Conservation (phyloP, 83 land plant genomes). For the Picea engelmannii region DNA sequence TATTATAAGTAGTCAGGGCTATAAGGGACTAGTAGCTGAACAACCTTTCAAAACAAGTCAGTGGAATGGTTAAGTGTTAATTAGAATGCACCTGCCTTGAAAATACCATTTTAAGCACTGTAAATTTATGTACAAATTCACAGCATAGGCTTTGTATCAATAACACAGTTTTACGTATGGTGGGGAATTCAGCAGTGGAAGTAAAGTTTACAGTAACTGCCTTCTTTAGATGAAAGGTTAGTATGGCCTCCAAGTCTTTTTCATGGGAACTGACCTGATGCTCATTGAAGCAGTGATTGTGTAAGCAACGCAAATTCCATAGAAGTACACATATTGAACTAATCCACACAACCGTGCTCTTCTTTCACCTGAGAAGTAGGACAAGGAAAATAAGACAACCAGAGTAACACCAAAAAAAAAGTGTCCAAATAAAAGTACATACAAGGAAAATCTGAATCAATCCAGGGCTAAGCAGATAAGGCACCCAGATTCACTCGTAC, state of each 20-base stretch:
- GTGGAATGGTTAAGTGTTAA: background rate
- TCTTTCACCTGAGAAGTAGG: slow-evolving; percentile 32
- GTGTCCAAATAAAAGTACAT: background rate
- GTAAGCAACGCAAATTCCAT: slow-evolving; percentile 48
- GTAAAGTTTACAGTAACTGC: background rate
- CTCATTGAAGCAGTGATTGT: slow-evolving; percentile 53
- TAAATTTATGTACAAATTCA: background rate
- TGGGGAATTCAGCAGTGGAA: no score
- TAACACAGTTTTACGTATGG: background rate
- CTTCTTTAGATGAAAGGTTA: background rate
- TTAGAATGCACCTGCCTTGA: background rate
- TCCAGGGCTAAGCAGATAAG: background rate
- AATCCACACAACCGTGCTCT: slow-evolving; percentile 44
- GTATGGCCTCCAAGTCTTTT: background rate
- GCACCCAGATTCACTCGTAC: slow-evolving; percentile 26
- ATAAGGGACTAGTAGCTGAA: background rate
- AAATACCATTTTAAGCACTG: no score
- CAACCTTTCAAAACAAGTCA: background rate
- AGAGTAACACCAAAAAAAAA: background rate
- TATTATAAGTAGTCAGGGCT: no score
- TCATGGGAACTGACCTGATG: slow-evolving; percentile 30
- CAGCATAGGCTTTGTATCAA: background rate
- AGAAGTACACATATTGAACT: slow-evolving; percentile 33
- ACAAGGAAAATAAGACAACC: background rate
- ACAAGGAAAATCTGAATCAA: background rate